Evolutionary conservation across 306 rosid genomes (phyloP), one percentile per base, ranked within the genome.

Genomic region (Quercus engelmannii): DNA sequence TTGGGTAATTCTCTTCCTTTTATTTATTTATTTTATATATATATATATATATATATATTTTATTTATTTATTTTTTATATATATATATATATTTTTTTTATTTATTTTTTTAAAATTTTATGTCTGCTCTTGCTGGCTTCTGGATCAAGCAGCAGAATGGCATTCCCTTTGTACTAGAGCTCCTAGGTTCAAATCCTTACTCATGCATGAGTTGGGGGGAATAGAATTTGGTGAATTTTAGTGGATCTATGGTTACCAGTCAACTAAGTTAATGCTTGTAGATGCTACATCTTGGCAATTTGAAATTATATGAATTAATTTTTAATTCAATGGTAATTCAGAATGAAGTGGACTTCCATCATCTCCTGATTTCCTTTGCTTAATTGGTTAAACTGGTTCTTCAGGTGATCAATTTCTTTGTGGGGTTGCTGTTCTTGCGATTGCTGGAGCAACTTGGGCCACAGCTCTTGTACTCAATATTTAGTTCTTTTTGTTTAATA

Each of bases 321-420:
- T 81, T 17, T 59, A 55, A 23, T 70, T 18, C 56, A 21, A 38
- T 35, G 49, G 41, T 21, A 81, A 63, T 65, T 35, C 54, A 1
- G n/a, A 51, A 38, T 51, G 38, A 57, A 65, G 51, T 63, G 69
- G 51, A 68, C 73, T 79, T 71, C 23, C 19, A 38, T 57, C 35
- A 49, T 67, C 41, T 55, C n/a, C 43, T 69, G 69, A 65, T 55
- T 73, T 72, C 72, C 14, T 30, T 23, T 30, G 67, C 79, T 63
- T 71, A 74, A 74, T 62, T 78, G 46, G 69, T 78, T 61, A 62
- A 49, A 28, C 38, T 54, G 75, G 67, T 80, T 85, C 55, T 74
- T 77, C 90, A 95, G 99, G 98, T 95, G 75, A 77, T 91, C 69
- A 95, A 95, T 87, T 95, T 95, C 94, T 92, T 95, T 30, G 97